Evolutionary conservation across 2,329 filamentous ascomycete species (phyloP).

Genomic region (Scytalidium sp.): DNA sequence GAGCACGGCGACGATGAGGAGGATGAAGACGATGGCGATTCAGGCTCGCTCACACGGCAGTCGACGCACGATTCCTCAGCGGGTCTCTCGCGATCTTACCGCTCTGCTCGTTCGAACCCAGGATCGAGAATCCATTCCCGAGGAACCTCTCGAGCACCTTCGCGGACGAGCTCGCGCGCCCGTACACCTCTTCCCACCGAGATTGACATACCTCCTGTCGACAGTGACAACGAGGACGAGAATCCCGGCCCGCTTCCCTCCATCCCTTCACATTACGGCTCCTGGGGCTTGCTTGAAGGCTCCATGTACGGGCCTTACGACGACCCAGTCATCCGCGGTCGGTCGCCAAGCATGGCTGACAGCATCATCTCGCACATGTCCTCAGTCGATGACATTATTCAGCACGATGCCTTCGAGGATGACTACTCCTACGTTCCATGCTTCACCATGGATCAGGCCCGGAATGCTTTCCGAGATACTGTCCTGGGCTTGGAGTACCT

Average conservation of each 20-base stretch:
- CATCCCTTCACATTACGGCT: conserved; percentile 42
- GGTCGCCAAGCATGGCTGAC: conserved; percentile 78
- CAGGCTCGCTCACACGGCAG: conserved; percentile 17
- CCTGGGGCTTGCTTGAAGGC: conserved; percentile 62
- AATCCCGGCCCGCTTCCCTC: conserved; percentile 51
- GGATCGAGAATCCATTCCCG: conserved; percentile 23
- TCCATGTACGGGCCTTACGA: conserved; percentile 75
- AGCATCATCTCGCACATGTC: conserved; percentile 72
- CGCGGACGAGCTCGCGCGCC: conserved; percentile 25
- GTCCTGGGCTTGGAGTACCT: conserved; percentile 92
- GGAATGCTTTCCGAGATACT: conserved; percentile 86
- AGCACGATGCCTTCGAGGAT: conserved; percentile 70
- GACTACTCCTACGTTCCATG: conserved; percentile 93
- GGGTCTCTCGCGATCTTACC: conserved; percentile 14
- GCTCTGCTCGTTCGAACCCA: conserved; percentile 22
- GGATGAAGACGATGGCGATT: conserved; percentile 30
- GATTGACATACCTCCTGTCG: conserved; percentile 30
- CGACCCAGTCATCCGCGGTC: conserved; percentile 56
- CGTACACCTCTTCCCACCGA: conserved; percentile 33
- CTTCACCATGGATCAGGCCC: conserved; percentile 80
- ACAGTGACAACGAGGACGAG: conserved; percentile 51
- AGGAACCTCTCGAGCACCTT: conserved; percentile 23
- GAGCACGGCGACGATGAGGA: conserved; percentile 69
- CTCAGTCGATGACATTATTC: conserved; percentile 56
- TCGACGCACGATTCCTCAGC: conserved; percentile 23